A percentile compares a stretch with the other conserved stretches of the same genome.
phyloP scores from a whole-genome alignment of 805 yeast genomes.

The Tetrapisispora nanseiensis region DNA sequence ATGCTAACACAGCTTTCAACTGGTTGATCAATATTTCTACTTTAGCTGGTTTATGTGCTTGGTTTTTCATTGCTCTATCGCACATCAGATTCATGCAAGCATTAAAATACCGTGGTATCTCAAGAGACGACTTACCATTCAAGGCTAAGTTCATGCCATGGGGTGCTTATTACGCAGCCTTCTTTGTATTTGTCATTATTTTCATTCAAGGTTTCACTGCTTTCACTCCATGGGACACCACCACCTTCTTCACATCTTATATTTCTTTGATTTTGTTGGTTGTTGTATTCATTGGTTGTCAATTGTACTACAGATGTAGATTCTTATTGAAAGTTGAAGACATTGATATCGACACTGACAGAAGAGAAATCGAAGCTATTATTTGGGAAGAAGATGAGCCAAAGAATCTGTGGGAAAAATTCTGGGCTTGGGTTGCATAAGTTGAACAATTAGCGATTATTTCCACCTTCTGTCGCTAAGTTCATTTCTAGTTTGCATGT shows the following conservation, averaged over 20 bases:
- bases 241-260: slow-evolving; percentile 55
- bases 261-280: slow-evolving; percentile 49
- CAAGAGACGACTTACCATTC: slow-evolving; percentile 57
- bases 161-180: slow-evolving; percentile 50
- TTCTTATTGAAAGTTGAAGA: slow-evolving; percentile 41
- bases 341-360: slow-evolving; percentile 56
- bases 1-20: slow-evolving; percentile 47
- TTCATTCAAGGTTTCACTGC: slow-evolving; percentile 61
- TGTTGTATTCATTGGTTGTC: slow-evolving; percentile 43
- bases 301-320: slow-evolving; percentile 38
- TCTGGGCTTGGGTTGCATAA: slow-evolving; percentile 35
- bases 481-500: no score
- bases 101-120: slow-evolving; percentile 48
- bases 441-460: no score
- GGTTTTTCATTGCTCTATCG: slow-evolving; percentile 51
- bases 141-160: slow-evolving; percentile 58
- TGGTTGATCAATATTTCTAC: slow-evolving; percentile 63
- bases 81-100: slow-evolving; percentile 57
- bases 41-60: slow-evolving; percentile 56
- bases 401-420: slow-evolving; percentile 42
- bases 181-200: slow-evolving; percentile 43
- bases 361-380: slow-evolving; percentile 47
- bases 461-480: no score
- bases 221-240: slow-evolving; percentile 44
- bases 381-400: slow-evolving; percentile 47